Conservation (phyloP, 2,329 filamentous ascomycete genomes). For the Orbilia blumenaviensis region DNA sequence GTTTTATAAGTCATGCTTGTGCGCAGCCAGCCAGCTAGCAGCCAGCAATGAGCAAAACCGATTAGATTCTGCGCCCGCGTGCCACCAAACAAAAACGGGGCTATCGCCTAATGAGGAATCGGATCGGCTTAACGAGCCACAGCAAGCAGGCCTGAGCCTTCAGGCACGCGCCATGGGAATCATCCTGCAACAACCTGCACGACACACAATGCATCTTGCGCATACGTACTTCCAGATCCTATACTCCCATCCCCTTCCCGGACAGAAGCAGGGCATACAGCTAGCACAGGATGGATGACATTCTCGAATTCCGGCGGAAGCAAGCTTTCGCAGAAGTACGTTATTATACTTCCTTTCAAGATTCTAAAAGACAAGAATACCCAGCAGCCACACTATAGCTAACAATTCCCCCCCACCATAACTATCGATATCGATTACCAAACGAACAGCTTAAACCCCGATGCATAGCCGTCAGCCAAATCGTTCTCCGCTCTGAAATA, state of each 20-base stretch:
- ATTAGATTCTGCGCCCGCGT: too few relatives aligned
- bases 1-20: slow-evolving; percentile 1
- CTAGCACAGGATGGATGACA: slow-evolving; percentile 34
- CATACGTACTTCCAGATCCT: neutral
- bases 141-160: neutral
- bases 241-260: neutral
- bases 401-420: slow-evolving; percentile 15
- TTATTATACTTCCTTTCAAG: neutral
- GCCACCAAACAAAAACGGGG: too few relatives aligned
- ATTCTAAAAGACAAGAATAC: neutral
- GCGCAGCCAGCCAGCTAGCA: neutral
- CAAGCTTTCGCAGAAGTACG: slow-evolving; percentile 47
- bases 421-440: too few relatives aligned
- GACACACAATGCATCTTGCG: neutral
- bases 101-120: slow-evolving; percentile 2
- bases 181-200: neutral
- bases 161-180: slow-evolving; percentile 14
- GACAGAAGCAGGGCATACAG: neutral
- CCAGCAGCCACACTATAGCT: neutral
- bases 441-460: slow-evolving; percentile 72
- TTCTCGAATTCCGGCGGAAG: slow-evolving; percentile 32
- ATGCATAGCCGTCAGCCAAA: slow-evolving; percentile 70
- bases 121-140: slow-evolving; percentile 7
- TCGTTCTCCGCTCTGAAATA: slow-evolving; percentile 66
- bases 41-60: too few relatives aligned